These are phyloP conservation scores for Trichocladium uniseriatum DNA, from an alignment of 495 filamentous ascomycete genomes.

Conservation along the genomic window DNA sequence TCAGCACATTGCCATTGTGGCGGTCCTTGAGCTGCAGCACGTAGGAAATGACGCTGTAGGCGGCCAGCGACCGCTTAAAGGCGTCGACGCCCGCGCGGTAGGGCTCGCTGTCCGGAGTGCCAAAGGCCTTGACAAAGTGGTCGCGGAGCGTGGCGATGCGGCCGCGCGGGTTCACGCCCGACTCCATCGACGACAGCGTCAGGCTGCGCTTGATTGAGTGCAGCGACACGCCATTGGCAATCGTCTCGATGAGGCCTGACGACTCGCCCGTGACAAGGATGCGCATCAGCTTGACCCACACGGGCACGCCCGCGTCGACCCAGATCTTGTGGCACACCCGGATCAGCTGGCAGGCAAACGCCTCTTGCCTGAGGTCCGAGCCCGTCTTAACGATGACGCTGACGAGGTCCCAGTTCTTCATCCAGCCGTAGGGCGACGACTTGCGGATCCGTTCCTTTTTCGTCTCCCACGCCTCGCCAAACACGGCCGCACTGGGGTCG, in stretches of 20 bases:
- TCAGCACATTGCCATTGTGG: constrained; percentile 73
- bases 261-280: constrained; percentile 72
- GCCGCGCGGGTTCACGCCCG: constrained; percentile 54
- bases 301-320: constrained; percentile 58
- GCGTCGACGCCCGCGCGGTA: constrained; percentile 58
- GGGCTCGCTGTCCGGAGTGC: constrained; percentile 48
- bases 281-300: constrained; percentile 73
- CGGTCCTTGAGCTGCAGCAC: constrained; percentile 69
- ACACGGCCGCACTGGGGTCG: constrained; percentile 70
- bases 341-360: constrained; percentile 71
- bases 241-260: constrained; percentile 69
- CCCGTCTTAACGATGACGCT: constrained; percentile 76
- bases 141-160: constrained; percentile 65
- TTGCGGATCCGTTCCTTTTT: constrained; percentile 70
- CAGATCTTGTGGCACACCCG: constrained; percentile 66
- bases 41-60: constrained; percentile 68
- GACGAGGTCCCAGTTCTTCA: constrained; percentile 71
- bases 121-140: constrained; percentile 68
- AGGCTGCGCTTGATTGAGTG: constrained; percentile 68
- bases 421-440: constrained; percentile 66
- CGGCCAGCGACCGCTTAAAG: constrained; percentile 60
- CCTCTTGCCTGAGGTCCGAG: constrained; percentile 65
- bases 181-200: constrained; percentile 56
- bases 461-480: constrained; percentile 65
- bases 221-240: constrained; percentile 67